These are phyloP conservation scores for Exobasidium cylindrosporum DNA, from an alignment of 1,284 basidiomycete species.

Conservation along the genomic window DNA sequence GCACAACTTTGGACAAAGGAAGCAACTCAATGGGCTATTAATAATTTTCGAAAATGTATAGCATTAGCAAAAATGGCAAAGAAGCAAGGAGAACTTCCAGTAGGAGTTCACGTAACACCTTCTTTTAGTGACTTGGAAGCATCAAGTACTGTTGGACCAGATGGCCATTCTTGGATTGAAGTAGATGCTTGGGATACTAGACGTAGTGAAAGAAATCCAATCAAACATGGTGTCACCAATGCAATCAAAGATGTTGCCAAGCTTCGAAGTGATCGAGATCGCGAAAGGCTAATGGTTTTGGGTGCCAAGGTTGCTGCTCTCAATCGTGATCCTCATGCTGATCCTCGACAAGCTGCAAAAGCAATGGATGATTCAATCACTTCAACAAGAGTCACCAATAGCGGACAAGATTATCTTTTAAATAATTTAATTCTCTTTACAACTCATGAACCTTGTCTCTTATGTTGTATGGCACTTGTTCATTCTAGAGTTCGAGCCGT, in stretches of 20 bases:
- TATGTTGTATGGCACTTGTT: conserved; percentile 51
- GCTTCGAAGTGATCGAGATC: conserved; percentile 15
- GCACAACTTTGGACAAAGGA: conserved; percentile 19
- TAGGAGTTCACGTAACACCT: conserved; percentile 36
- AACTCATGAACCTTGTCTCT: conserved; percentile 51
- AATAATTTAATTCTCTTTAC: conserved; percentile 43
- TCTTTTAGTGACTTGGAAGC: conserved; percentile 16
- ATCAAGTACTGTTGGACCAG: neutral
- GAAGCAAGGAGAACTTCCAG: conserved; percentile 16
- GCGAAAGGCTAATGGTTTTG: conserved; percentile 3
- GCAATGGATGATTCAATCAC: no score
- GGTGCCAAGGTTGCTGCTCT: conserved; percentile 8
- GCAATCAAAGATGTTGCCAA: conserved; percentile 31
- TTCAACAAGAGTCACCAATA: conserved; percentile 9
- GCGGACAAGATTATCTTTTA: conserved; percentile 51
- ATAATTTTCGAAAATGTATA: conserved; percentile 22
- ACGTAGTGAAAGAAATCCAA: conserved; percentile 31
- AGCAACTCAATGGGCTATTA: conserved; percentile 11
- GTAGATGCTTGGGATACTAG: conserved; percentile 42
- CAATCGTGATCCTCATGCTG: neutral
- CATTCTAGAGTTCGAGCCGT: conserved; percentile 46
- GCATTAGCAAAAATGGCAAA: conserved; percentile 23
- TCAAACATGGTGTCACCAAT: conserved; percentile 47
- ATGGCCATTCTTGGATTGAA: conserved; percentile 24
- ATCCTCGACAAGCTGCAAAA: neutral